A percentile compares a stretch with the other conserved stretches of the same genome.
Conservation (phyloP, 768 basidiomycete genomes). For the Mycena capillaripes region DNA sequence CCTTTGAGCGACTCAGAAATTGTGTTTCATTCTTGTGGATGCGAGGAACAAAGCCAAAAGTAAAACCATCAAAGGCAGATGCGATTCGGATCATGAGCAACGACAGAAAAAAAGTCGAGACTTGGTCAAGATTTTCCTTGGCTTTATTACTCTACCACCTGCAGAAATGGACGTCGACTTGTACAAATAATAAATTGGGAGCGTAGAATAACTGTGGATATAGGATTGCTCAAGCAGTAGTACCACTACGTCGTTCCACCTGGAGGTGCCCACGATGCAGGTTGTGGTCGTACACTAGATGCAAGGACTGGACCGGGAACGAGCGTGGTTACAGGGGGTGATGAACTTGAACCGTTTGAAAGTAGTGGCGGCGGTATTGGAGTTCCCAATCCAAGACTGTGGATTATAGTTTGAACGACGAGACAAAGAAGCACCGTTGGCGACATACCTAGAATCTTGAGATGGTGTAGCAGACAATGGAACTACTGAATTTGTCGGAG, state of each 20-base stretch:
- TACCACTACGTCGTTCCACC: not conserved
- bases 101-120: too few species aligned
- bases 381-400: not conserved
- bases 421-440: not conserved
- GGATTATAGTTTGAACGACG: not conserved
- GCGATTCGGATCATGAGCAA: too few species aligned
- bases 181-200: too few species aligned
- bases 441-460: conserved; percentile 17
- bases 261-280: conserved; percentile 8
- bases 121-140: too few species aligned
- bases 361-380: not conserved
- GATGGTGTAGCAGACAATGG: not conserved
- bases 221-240: too few species aligned
- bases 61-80: too few species aligned
- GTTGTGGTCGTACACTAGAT: not conserved
- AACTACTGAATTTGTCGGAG: conserved; percentile 3
- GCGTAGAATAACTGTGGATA: too few species aligned
- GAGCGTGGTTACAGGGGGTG: not conserved
- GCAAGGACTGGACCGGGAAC: not conserved
- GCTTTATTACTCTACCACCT: too few species aligned
- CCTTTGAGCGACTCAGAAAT: too few species aligned
- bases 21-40: too few species aligned
- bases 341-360: conserved; percentile 6
- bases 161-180: too few species aligned
- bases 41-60: too few species aligned